A percentile compares a stretch with the other conserved stretches of the same genome.
Conservation (phyloP, 306 rosid genomes). For the Pterocarpus santalinus region DNA sequence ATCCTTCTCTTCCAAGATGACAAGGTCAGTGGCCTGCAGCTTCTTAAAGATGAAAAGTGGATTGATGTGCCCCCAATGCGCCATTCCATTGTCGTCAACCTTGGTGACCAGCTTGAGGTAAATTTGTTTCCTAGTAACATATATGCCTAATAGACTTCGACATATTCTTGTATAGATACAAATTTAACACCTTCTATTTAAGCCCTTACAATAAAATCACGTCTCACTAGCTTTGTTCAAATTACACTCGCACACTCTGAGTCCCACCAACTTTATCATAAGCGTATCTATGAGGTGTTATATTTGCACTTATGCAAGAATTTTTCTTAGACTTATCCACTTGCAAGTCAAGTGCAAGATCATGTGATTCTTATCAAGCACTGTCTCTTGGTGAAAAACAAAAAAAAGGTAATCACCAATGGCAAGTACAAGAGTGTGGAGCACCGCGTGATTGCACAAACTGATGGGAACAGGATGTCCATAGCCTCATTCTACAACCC, state of each 20-base stretch:
- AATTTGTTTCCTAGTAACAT: not conserved
- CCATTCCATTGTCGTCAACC: slow-evolving; percentile 85
- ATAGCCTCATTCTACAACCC: slow-evolving; percentile 96
- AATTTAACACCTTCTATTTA: too few relatives aligned
- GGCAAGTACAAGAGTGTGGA: slow-evolving; percentile 93
- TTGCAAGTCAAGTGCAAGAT: slow-evolving; percentile 19
- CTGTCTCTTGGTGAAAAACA: slow-evolving; percentile 3
- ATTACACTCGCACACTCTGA: too few relatives aligned
- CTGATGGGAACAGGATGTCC: slow-evolving; percentile 83
- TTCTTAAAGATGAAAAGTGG: slow-evolving; percentile 85
- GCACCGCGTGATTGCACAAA: slow-evolving; percentile 88
- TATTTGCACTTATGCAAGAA: too few relatives aligned
- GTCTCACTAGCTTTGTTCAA: too few relatives aligned
- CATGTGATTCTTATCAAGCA: slow-evolving; percentile 6
- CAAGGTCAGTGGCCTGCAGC: slow-evolving; percentile 90
- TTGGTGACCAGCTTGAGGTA: slow-evolving; percentile 97
- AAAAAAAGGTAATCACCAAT: slow-evolving; percentile 73
- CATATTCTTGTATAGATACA: too few relatives aligned
- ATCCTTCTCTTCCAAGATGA: slow-evolving; percentile 91
- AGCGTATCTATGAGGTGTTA: too few relatives aligned
- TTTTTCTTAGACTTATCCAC: not conserved
- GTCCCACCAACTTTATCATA: too few relatives aligned
- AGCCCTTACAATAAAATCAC: too few relatives aligned
- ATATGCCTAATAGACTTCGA: not conserved
- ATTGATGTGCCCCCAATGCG: slow-evolving; percentile 91